Conservation (phyloP, 176 grass and related monocot genomes). For the Hordeum marinum region DNA sequence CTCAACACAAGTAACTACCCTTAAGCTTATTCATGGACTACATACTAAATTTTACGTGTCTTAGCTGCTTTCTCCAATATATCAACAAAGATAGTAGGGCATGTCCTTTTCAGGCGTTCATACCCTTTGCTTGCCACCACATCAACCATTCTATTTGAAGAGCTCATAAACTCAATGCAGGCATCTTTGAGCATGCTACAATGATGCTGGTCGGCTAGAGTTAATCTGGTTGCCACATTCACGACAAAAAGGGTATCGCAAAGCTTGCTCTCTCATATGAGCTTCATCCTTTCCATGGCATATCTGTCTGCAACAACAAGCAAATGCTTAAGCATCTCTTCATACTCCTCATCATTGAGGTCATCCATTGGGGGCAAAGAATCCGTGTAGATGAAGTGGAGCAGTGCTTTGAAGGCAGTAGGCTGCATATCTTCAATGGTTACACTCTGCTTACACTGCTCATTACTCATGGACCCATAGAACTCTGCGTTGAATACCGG, state of each 20-base stretch:
- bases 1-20: background rate
- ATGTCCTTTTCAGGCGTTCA: background rate
- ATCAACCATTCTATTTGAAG: background rate
- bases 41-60: background rate
- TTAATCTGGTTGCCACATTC: background rate
- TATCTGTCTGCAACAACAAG: background rate
- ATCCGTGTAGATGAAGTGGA: too few species aligned
- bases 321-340: background rate
- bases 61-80: background rate
- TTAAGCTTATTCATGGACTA: background rate
- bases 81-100: background rate
- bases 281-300: background rate
- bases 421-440: too few species aligned
- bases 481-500: too few species aligned
- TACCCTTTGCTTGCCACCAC: background rate
- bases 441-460: too few species aligned
- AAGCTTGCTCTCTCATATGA: background rate
- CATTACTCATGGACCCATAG: too few species aligned
- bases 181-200: background rate
- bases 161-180: background rate
- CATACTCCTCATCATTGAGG: too few species aligned
- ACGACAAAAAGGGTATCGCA: background rate
- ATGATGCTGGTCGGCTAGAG: background rate
- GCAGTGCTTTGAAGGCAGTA: too few species aligned
- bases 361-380: too few species aligned